Conservation (phyloP, 2,329 filamentous ascomycete species). For the Scedosporium aurantiacum region DNA sequence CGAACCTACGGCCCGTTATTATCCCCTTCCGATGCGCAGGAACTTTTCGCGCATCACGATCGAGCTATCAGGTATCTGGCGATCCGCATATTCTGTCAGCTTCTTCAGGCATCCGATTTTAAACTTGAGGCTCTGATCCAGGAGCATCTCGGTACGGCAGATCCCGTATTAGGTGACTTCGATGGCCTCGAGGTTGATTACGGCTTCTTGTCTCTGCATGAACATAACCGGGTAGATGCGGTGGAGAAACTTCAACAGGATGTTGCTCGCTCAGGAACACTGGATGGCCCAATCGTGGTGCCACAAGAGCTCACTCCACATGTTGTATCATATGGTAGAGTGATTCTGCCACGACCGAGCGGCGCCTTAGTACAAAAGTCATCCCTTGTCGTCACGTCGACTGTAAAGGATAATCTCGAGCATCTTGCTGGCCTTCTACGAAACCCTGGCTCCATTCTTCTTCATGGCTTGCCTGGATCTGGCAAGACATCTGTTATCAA, state of each 20-base stretch:
- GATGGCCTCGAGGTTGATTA: constrained; percentile 72
- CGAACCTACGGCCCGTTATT: constrained; percentile 55
- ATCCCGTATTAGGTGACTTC: constrained; percentile 56
- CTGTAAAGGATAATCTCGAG: constrained; percentile 61
- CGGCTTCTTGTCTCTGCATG: constrained; percentile 53
- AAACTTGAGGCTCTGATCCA: constrained; percentile 62
- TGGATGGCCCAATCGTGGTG: constrained; percentile 13
- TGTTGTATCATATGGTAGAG: constrained; percentile 53
- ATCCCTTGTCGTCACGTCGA: constrained; percentile 57
- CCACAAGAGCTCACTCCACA: constrained; percentile 42
- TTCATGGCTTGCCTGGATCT: constrained; percentile 73
- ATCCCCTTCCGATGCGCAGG: constrained; percentile 55
- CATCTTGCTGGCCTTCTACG: constrained; percentile 58
- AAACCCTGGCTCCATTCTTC: constrained; percentile 58
- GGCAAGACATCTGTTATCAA: constrained; percentile 85
- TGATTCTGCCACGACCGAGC: constrained; percentile 55
- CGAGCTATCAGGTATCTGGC: constrained; percentile 66
- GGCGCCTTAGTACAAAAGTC: constrained; percentile 28
- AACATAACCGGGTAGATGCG: constrained; percentile 39
- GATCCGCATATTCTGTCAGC: constrained; percentile 67
- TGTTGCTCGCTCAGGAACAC: constrained; percentile 9
- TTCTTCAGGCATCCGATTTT: constrained; percentile 68
- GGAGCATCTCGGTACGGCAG: constrained; percentile 50
- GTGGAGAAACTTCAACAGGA: constrained; percentile 6
- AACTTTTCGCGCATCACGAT: constrained; percentile 51